These are phyloP conservation scores for Chaetomium sp. DNA, from an alignment of 2,329 filamentous ascomycete species.

Conservation along the genomic window DNA sequence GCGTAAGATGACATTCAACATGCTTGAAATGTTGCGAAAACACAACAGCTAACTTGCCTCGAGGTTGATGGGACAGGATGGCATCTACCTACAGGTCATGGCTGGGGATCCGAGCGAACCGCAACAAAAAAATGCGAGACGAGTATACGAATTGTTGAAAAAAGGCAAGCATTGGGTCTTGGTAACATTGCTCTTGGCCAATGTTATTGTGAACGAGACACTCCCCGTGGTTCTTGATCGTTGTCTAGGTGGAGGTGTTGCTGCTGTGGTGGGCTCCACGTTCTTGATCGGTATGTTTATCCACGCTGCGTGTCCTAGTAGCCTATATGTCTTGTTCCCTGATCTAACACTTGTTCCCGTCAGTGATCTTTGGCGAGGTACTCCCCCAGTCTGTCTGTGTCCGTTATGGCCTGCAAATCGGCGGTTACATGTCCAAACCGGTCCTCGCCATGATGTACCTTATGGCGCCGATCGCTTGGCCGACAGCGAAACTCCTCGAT, in stretches of 20 bases:
- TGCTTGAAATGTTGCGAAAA: background rate
- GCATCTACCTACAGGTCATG: conserved; percentile 95
- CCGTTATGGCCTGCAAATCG: conserved; percentile 89
- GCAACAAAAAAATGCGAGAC: conserved; percentile 80
- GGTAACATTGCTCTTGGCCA: conserved; percentile 86
- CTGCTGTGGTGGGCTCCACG: conserved; percentile 88
- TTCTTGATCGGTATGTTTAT: conserved; percentile 72
- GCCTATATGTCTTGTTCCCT: background rate
- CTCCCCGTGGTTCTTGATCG: conserved; percentile 91
- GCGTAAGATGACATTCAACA: conserved; percentile 47
- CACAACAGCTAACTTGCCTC: conserved; percentile 11
- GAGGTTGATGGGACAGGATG: conserved; percentile 67
- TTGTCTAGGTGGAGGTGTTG: conserved; percentile 88
- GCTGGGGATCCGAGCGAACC: conserved; percentile 74
- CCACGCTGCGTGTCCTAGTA: background rate
- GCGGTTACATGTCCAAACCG: conserved; percentile 84
- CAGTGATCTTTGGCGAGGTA: conserved; percentile 97
- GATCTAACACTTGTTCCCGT: conserved; percentile 8
- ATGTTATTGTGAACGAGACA: conserved; percentile 97
- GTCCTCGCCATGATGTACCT: conserved; percentile 89
- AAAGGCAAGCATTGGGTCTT: conserved; percentile 97
- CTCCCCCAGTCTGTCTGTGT: conserved; percentile 95
- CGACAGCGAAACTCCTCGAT: conserved; percentile 91
- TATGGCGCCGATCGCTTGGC: conserved; percentile 84
- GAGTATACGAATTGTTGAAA: conserved; percentile 72